Percentiles rank a stretch among this genome's conserved stretches.
Conservation (phyloP, 2,329 filamentous ascomycete species). For the Aspergillus arachidicola region DNA sequence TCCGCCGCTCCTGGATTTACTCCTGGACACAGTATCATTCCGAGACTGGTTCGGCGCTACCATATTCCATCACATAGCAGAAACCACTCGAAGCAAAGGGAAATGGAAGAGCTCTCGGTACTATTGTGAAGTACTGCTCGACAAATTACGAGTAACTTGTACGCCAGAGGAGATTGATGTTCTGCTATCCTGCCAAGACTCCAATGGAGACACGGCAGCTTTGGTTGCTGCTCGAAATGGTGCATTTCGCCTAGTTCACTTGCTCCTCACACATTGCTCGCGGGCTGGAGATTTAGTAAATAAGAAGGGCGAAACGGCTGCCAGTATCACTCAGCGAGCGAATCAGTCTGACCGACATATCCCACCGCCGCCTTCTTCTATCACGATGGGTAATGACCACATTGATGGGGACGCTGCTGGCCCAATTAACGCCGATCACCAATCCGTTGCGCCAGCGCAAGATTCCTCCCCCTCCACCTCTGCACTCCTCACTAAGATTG, state of each 20-base stretch:
- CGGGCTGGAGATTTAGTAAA: conserved; percentile 78
- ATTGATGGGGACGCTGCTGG: conserved; percentile 31
- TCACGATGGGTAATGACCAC: conserved; percentile 44
- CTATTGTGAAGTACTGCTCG: conserved; percentile 88
- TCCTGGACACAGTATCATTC: conserved; percentile 78
- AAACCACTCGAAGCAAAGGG: conserved; percentile 80
- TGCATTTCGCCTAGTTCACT: conserved; percentile 73
- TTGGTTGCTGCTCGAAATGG: conserved; percentile 83
- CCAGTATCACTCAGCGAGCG: conserved; percentile 74
- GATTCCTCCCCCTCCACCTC: conserved; percentile 64
- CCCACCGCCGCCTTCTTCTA: conserved; percentile 72
- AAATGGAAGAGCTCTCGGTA: conserved; percentile 90
- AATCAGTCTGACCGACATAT: conserved; percentile 70
- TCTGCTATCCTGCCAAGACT: conserved; percentile 79
- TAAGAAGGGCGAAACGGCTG: conserved; percentile 76
- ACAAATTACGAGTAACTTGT: conserved; percentile 78
- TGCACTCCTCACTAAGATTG: conserved; percentile 69
- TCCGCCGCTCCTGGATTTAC: conserved; percentile 77
- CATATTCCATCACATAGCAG: conserved; percentile 91
- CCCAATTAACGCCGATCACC: conserved; percentile 32
- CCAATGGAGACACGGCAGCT: conserved; percentile 87
- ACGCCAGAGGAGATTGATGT: conserved; percentile 75
- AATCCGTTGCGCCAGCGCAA: conserved; percentile 39
- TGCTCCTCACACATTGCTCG: conserved; percentile 74
- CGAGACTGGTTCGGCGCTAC: conserved; percentile 81